These are phyloP conservation scores for Apophysomyces ossiformis DNA, from an alignment of 371 early-diverging fungal species.

Conservation along the genomic window DNA sequence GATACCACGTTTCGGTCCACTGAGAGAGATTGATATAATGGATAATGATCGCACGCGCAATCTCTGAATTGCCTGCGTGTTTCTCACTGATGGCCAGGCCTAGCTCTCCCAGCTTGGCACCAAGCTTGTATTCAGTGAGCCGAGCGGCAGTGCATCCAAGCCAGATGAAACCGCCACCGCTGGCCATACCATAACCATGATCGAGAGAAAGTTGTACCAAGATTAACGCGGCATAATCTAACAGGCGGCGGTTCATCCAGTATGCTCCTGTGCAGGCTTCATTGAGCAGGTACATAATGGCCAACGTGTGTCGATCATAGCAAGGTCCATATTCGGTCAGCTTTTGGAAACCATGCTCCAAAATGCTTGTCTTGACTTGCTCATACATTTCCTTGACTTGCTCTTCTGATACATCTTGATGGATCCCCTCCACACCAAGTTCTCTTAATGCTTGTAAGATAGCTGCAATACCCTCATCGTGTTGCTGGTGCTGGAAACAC, in stretches of 20 bases:
- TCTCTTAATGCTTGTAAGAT: conserved; percentile 38
- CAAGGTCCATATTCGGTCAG: conserved; percentile 25
- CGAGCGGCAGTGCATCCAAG: conserved; percentile 43
- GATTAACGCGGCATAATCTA: conserved; percentile 40
- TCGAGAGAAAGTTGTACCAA: conserved; percentile 43
- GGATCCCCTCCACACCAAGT: conserved; percentile 29
- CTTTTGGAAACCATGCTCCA: conserved; percentile 29
- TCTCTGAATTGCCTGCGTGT: conserved; percentile 45
- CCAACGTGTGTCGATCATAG: conserved; percentile 25
- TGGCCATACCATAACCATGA: conserved; percentile 38
- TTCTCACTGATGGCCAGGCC: conserved; percentile 42
- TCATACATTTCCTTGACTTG: conserved; percentile 21
- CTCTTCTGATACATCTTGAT: conserved; percentile 15
- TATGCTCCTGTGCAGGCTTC: conserved; percentile 50
- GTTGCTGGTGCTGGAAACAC: conserved; percentile 40
- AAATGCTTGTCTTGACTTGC: conserved; percentile 20
- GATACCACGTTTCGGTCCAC: conserved; percentile 41
- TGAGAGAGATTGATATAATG: conserved; percentile 42
- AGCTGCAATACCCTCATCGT: conserved; percentile 35
- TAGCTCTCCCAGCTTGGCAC: conserved; percentile 40
- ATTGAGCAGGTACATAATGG: conserved; percentile 40
- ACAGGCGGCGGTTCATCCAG: conserved; percentile 40
- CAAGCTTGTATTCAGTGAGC: conserved; percentile 34
- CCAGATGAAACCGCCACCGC: conserved; percentile 47
- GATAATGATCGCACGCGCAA: conserved; percentile 41